Base-by-base conservation (phyloP, 2,329 filamentous ascomycete genomes). In the Colletotrichum magnum region DNA sequence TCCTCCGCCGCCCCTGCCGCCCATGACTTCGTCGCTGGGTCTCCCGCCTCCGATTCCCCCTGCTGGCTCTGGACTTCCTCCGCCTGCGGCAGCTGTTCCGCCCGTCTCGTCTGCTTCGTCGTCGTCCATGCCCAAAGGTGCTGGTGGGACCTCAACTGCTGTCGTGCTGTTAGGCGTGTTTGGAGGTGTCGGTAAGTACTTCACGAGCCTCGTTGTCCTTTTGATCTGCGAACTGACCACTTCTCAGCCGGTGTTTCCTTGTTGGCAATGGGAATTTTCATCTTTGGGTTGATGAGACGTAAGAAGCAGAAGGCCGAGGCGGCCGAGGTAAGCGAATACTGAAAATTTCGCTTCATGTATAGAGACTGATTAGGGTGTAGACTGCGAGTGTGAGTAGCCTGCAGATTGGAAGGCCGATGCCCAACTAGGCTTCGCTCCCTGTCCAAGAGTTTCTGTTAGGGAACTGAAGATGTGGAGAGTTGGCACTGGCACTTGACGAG, bases 401-500 rank as follows among this genome's bases (percentile, higher is more conserved):
- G 57, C 67, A 69, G 5, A 69, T 69, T 21, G 67, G 67, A 21
- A 66, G 67, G 21, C 67, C 67, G 3, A 61, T 69, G 57, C 67
- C 62, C 16, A 61, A 41, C 43, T 69, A 60, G 43, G n/a, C 2
- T 60, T 13, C 13, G 47, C 50, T 24, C n/a, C 32, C 10, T 36
- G 32, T 7, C 6, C 5, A 24, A 4, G 9, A 5, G 50, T 28
- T 39, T 13, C n/a, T 59, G 26, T 6, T 10, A 57, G 32, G 39
- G 15, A 52, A 39, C 7, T 6, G 26, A 39, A 45, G 43, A 47
- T 15, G 18, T 6, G 3, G 28, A 18, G n/a, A 36, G 32, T 36
- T 36, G 32, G 4, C 32, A 36, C 32, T 10, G 18, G 18, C 18
- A 18, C 18, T 18, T 18, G 18, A 18, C 18, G 18, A 36, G 32